phyloP scores from a whole-genome alignment of 805 yeast species.

The Huiozyma sinensis region DNA sequence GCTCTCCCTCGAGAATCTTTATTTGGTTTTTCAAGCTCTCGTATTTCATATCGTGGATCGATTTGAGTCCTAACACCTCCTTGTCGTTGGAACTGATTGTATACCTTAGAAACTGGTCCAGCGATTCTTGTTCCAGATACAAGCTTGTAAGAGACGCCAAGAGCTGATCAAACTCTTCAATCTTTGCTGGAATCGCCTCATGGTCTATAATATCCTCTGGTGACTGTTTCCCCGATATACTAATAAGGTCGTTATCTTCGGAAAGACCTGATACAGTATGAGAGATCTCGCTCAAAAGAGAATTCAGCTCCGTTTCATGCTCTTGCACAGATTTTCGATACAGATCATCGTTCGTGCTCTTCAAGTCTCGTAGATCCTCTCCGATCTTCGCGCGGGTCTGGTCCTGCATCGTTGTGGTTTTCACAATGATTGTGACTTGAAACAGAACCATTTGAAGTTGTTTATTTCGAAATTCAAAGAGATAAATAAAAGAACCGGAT shows the following conservation, averaged over 20 bases:
- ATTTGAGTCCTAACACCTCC: conserved; percentile 9
- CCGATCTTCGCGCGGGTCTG: no score
- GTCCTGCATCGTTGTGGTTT: no score
- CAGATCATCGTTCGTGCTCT: no score
- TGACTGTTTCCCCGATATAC: no score
- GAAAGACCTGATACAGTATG: conserved; percentile 14
- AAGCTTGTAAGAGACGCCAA: conserved; percentile 15
- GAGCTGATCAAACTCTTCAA: conserved; percentile 14
- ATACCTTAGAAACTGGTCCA: conserved; percentile 24
- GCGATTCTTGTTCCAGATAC: conserved; percentile 25
- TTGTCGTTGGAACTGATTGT: conserved; percentile 17
- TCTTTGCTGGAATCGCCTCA: conserved; percentile 8
- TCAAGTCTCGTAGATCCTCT: no score
- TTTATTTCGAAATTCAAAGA: no score
- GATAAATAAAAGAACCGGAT: no score
- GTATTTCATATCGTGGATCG: conserved; percentile 18
- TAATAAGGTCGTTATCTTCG: conserved; percentile 5
- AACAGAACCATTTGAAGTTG: no score
- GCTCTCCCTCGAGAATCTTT: conserved; percentile 10
- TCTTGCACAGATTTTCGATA: not conserved
- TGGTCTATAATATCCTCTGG: conserved; percentile 9
- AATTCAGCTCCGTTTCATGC: conserved; percentile 14
- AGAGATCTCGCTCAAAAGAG: conserved; percentile 14
- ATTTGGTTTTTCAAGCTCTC: conserved; percentile 15
- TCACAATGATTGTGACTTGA: no score